Evolutionary conservation across 2,329 filamentous ascomycete species (phyloP).

Genomic region (Fusarium cyanostomum): DNA sequence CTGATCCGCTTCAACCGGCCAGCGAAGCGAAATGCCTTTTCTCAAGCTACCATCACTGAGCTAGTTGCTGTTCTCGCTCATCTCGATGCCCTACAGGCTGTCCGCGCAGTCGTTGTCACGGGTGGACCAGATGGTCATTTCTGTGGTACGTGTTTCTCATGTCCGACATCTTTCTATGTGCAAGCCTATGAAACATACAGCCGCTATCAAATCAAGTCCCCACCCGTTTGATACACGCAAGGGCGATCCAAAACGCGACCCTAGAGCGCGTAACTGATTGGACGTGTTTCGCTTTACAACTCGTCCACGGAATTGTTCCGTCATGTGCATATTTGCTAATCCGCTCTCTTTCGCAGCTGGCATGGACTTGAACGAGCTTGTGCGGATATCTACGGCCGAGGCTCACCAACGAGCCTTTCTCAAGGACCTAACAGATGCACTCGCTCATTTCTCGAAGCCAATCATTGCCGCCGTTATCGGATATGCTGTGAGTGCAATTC

Average conservation of each 20-base stretch:
- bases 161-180: background rate
- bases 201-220: too few species aligned
- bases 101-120: slow-evolving; percentile 23
- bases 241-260: too few species aligned
- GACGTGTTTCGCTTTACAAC: too few species aligned
- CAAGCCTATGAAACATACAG: background rate
- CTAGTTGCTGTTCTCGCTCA: slow-evolving; percentile 17
- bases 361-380: slow-evolving; percentile 31
- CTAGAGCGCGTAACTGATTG: too few species aligned
- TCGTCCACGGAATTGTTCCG: too few species aligned
- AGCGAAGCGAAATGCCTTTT: slow-evolving; percentile 30
- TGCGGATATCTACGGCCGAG: slow-evolving; percentile 22
- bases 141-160: slow-evolving; percentile 21
- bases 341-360: slow-evolving; percentile 8
- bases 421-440: slow-evolving; percentile 27
- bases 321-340: background rate
- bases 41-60: slow-evolving; percentile 27
- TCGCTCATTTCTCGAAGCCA: slow-evolving; percentile 24
- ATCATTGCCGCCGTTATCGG: slow-evolving; percentile 31
- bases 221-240: too few species aligned
- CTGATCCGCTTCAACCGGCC: slow-evolving; percentile 30
- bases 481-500: slow-evolving; percentile 8
- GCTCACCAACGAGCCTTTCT: slow-evolving; percentile 24
- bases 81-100: slow-evolving; percentile 11
- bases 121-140: slow-evolving; percentile 28